These are phyloP conservation scores for Allantophomopsis cytisporea DNA, from an alignment of 2,329 filamentous ascomycete species.

Conservation along the genomic window DNA sequence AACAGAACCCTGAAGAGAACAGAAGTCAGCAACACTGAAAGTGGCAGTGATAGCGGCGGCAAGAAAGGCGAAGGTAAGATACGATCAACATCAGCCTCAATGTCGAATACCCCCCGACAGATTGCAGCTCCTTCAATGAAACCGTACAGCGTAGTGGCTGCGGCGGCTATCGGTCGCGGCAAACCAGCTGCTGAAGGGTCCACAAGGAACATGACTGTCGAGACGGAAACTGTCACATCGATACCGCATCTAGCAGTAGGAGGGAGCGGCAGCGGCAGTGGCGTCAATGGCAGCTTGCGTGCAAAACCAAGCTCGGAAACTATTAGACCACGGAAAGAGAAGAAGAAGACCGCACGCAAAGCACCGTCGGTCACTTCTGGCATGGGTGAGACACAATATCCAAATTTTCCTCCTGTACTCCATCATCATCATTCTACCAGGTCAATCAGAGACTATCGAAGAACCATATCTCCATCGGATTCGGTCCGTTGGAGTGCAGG, in stretches of 20 bases:
- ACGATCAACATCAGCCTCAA: conserved; percentile 8
- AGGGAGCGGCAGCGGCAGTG: conserved; percentile 47
- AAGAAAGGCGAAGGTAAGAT: conserved; percentile 31
- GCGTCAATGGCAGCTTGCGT: conserved; percentile 59
- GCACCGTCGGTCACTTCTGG: conserved; percentile 56
- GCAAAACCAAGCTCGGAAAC: conserved; percentile 90
- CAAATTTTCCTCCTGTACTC: conserved; percentile 17
- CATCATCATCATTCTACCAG: conserved; percentile 27
- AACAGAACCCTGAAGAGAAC: conserved; percentile 23
- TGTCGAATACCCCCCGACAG: conserved; percentile 20
- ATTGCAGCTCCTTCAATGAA: conserved; percentile 27
- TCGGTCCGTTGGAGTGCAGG: not conserved
- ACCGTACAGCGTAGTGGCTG: conserved; percentile 39
- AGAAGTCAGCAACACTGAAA: conserved; percentile 33
- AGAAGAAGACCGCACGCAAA: conserved; percentile 69
- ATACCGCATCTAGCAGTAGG: conserved; percentile 72
- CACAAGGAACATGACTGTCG: conserved; percentile 85
- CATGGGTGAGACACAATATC: conserved; percentile 47
- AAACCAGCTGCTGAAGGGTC: conserved; percentile 60
- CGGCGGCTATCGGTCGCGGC: conserved; percentile 48
- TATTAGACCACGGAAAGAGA: conserved; percentile 86
- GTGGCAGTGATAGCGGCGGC: conserved; percentile 53
- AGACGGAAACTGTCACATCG: conserved; percentile 89
- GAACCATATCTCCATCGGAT: not conserved
- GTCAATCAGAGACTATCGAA: conserved; percentile 16